These are phyloP conservation scores for Aechmea fasciata DNA, from an alignment of 176 grass and related monocot genomes.

Conservation along the genomic window DNA sequence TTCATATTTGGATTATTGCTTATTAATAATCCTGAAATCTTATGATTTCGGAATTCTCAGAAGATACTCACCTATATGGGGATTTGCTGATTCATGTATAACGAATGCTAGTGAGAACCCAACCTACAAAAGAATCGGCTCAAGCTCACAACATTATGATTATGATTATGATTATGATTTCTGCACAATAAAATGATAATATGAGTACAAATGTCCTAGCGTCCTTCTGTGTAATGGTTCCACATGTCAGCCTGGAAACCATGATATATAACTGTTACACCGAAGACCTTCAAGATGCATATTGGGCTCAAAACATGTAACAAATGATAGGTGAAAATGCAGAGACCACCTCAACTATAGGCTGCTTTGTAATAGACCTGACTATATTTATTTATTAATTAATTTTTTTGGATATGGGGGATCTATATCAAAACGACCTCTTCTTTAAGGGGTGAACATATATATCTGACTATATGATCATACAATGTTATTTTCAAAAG, in stretches of 20 bases:
- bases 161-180: too few relatives aligned
- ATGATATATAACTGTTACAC: too few relatives aligned
- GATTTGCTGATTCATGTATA: conserved; percentile 92
- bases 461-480: background rate
- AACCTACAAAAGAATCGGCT: conserved; percentile 42
- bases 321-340: too few relatives aligned
- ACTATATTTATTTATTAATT: too few relatives aligned
- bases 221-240: too few relatives aligned
- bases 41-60: background rate
- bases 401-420: background rate
- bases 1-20: background rate
- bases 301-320: background rate
- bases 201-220: too few relatives aligned
- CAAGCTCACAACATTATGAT: background rate
- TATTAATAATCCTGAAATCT: too few relatives aligned
- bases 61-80: conserved; percentile 68
- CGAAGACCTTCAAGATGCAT: background rate
- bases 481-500: background rate
- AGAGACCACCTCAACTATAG: too few relatives aligned
- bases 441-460: conserved; percentile 9
- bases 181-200: too few relatives aligned
- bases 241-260: too few relatives aligned
- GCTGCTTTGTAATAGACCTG: too few relatives aligned
- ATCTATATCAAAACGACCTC: background rate
- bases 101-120: conserved; percentile 90